These are phyloP conservation scores for Macrocybe sp. DNA, from an alignment of 1,284 basidiomycete genomes.

Conservation along the genomic window DNA sequence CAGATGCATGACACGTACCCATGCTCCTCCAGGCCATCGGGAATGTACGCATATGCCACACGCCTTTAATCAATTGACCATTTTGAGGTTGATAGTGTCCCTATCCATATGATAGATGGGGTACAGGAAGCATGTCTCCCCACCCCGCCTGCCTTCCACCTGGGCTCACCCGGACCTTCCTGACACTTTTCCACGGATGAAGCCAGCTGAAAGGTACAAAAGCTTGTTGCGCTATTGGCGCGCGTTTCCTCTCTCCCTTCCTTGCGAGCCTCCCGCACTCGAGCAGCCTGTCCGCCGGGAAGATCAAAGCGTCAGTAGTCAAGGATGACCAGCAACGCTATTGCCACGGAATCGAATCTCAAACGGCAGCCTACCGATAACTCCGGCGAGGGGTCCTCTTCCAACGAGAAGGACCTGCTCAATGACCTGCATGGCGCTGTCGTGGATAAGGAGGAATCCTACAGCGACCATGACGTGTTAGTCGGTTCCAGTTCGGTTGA, in stretches of 20 bases:
- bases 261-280: constrained; percentile 6
- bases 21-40: no score
- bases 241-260: not conserved
- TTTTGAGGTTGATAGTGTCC: constrained; percentile 1
- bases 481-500: constrained; percentile 11
- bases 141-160: not conserved
- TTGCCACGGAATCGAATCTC: constrained; percentile 8
- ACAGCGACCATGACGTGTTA: constrained; percentile 35
- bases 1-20: no score
- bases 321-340: constrained; percentile 20
- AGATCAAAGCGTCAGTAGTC: not conserved
- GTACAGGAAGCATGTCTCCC: constrained; percentile 3
- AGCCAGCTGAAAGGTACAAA: constrained; percentile 6
- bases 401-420: constrained; percentile 18
- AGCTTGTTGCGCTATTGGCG: not conserved
- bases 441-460: constrained; percentile 17
- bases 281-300: not conserved
- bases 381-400: constrained; percentile 11
- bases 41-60: no score
- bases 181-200: not conserved
- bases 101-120: constrained; percentile 11
- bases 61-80: no score
- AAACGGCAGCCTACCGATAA: constrained; percentile 7
- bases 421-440: constrained; percentile 9
- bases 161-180: not conserved